Base-by-base conservation (phyloP, 306 rosid species). In the Trichosanthes cucumerina region DNA sequence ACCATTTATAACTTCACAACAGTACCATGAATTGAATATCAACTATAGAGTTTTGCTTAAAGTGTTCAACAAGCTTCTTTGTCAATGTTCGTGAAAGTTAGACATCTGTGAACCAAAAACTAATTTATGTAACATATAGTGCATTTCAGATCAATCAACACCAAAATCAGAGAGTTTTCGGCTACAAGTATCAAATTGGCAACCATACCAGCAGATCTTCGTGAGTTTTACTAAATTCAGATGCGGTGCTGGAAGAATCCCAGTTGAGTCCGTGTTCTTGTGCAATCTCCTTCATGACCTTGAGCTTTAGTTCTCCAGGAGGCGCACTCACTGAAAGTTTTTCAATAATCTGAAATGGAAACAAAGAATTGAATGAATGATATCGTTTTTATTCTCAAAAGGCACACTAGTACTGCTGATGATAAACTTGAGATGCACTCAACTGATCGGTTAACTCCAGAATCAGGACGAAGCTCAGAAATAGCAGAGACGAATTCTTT, bases 401-500 rank as follows among this genome's bases (percentile, higher is more conserved):
- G 26, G 26, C 54, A 23, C 9, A 49, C 19, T 71, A 68, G 47
- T 60, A 43, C 76, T 64, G 79, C 46, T 68, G 28, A 36, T 18
- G 75, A 65, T 68, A 19, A 33, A 21, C 62, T 33, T n/a, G 19
- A 75, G 81, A 82, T 80, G 77, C 74, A 85, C 82, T 77, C 85
- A 85, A 95, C 99, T 77, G 82, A 91, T 86, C 99, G 97, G 78
- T 95, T 95, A 84, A 95, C 97, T 66, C 97, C 92, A 1, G 99
- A 95, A 86, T 95, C 99, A 66, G 99, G 99, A 81, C 93, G 97
- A 86, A 95, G 99, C 80, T 95, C 99, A 63, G 97, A 86, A 12
- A 80, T 88, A 49, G 93, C 86, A 66, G 87, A 78, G 79, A 89
- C 81, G 70, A 95, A 95, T 79, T 91, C 96, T 87, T 95, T 95